These are phyloP conservation scores for Bonia amplexicaulis DNA, from an alignment of 176 grass and related monocot species.

Conservation along the genomic window DNA sequence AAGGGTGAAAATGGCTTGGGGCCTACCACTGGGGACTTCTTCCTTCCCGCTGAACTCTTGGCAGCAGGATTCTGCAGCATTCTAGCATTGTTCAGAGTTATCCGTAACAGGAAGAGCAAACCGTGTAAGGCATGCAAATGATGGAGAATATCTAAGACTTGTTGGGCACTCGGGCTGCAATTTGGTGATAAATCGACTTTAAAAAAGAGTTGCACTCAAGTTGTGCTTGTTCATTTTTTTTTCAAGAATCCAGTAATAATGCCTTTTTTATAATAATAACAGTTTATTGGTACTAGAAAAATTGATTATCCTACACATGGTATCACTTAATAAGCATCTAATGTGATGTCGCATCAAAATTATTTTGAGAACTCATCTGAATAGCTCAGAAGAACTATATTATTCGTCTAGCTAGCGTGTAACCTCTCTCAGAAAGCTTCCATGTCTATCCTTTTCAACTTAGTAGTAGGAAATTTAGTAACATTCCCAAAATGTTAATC, in stretches of 20 bases:
- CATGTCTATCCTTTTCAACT: not conserved
- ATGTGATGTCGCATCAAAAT: not conserved
- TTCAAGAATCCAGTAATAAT: too few relatives aligned
- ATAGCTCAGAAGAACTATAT: not conserved
- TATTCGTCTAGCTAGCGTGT: not conserved
- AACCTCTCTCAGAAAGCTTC: not conserved
- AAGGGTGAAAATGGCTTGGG: conserved; percentile 29
- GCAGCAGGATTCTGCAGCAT: not conserved
- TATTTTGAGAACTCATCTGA: not conserved
- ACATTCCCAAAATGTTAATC: not conserved
- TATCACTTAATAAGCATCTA: not conserved
- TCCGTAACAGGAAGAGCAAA: conserved; percentile 12
- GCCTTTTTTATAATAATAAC: too few relatives aligned
- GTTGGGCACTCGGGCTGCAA: not conserved
- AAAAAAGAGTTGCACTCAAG: too few relatives aligned
- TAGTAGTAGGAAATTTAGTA: not conserved
- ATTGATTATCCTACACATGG: not conserved
- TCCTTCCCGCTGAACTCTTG: not conserved
- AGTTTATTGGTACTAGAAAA: too few relatives aligned
- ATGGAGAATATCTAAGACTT: conserved; percentile 8
- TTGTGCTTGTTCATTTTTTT: too few relatives aligned
- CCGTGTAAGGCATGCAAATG: not conserved
- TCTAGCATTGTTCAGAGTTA: conserved; percentile 14
- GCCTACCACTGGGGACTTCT: conserved; percentile 14
- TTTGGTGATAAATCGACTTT: too few relatives aligned